phyloP scores from a whole-genome alignment of 2,329 filamentous ascomycete genomes.

The Talaromyces pinophilus region DNA sequence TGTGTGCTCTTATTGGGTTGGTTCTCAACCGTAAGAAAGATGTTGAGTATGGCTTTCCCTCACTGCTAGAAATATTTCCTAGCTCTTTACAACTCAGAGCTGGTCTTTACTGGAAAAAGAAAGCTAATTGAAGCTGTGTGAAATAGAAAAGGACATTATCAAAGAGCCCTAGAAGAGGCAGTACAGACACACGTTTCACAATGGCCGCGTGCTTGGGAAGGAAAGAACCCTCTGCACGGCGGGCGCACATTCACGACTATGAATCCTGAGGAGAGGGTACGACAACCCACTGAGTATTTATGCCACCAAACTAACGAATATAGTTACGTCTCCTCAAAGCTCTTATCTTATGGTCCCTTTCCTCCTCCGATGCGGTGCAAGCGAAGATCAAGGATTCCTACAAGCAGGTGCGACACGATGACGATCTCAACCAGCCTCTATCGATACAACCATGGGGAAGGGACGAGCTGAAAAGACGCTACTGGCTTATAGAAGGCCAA shows the following conservation, averaged over 20 bases:
- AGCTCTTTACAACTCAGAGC: background rate
- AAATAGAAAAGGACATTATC: conserved; percentile 82
- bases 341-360: conserved; percentile 83
- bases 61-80: background rate
- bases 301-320: conserved; percentile 5
- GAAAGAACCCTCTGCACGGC: conserved; percentile 78
- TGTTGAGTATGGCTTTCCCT: conserved; percentile 74
- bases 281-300: conserved; percentile 26
- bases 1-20: conserved; percentile 85
- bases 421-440: conserved; percentile 77
- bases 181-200: conserved; percentile 80
- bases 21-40: conserved; percentile 97
- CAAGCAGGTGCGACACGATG: conserved; percentile 79
- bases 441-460: conserved; percentile 89
- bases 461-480: conserved; percentile 86
- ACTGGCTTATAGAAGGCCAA: conserved; percentile 89
- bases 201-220: conserved; percentile 84
- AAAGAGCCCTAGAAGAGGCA: conserved; percentile 90
- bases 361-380: conserved; percentile 81
- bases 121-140: conserved; percentile 33
- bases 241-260: conserved; percentile 80
- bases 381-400: conserved; percentile 82
- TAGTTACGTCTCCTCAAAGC: conserved; percentile 82
- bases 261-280: conserved; percentile 77
- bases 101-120: background rate